phyloP scores from a whole-genome alignment of 2,329 filamentous ascomycete genomes.

The Leptographium flavum region DNA sequence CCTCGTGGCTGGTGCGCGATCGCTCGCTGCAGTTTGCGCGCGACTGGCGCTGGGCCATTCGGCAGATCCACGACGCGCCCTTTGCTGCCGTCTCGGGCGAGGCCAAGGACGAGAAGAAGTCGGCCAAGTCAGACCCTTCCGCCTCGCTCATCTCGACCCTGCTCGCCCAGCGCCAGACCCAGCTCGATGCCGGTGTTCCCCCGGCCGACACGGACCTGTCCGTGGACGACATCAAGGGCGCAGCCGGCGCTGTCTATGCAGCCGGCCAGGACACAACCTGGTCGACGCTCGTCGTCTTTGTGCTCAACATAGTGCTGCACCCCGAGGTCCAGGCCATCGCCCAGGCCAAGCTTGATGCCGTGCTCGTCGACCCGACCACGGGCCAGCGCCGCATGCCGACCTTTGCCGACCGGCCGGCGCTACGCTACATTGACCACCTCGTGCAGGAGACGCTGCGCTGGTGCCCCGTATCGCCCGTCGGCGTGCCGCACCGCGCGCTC shows the following conservation, averaged over 20 bases:
- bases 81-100: slow-evolving; percentile 12
- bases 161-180: slow-evolving; percentile 2
- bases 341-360: slow-evolving; percentile 24
- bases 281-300: slow-evolving; percentile 24
- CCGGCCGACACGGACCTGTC: slow-evolving; percentile 13
- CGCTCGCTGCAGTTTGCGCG: slow-evolving; percentile 7
- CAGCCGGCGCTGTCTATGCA: slow-evolving; percentile 22
- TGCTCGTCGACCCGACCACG: slow-evolving; percentile 19
- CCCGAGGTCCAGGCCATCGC: slow-evolving; percentile 26
- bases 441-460: slow-evolving; percentile 31
- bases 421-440: slow-evolving; percentile 28
- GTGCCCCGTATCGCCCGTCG: slow-evolving; percentile 24
- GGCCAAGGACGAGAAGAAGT: neutral
- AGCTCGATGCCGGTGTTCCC: slow-evolving; percentile 9
- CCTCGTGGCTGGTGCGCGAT: slow-evolving; percentile 6
- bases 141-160: slow-evolving; percentile 2
- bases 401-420: slow-evolving; percentile 19
- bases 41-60: slow-evolving; percentile 6
- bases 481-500: slow-evolving; percentile 25
- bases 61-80: slow-evolving; percentile 15
- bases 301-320: slow-evolving; percentile 31
- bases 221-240: slow-evolving; percentile 20
- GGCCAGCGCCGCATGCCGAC: slow-evolving; percentile 19
- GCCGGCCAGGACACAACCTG: slow-evolving; percentile 30
- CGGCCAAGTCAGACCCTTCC: neutral